phyloP scores from a whole-genome alignment of 805 yeast species.

The Yamadazyma kitorensis region DNA sequence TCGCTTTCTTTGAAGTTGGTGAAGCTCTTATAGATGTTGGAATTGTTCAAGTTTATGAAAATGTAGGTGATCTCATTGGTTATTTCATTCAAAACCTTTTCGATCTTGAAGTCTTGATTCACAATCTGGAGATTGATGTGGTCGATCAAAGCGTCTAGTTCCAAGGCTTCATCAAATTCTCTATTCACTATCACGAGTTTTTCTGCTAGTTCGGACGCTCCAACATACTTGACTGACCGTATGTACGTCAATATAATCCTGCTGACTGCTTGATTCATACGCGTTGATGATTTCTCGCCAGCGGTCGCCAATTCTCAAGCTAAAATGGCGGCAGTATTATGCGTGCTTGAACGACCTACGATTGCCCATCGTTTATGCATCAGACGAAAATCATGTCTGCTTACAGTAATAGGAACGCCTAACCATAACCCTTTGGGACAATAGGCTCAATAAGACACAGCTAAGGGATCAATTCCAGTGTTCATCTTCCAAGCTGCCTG shows the following conservation, averaged over 20 bases:
- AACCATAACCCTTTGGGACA: no score
- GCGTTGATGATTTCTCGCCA: neutral
- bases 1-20: constrained; percentile 36
- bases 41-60: constrained; percentile 33
- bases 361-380: no score
- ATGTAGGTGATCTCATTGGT: constrained; percentile 30
- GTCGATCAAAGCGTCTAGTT: neutral
- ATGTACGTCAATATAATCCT: constrained; percentile 26
- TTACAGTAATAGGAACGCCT: no score
- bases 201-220: constrained; percentile 19
- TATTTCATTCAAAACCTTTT: constrained; percentile 34
- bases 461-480: no score
- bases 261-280: constrained; percentile 1
- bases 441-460: no score
- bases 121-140: no score
- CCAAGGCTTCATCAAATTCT: constrained; percentile 8
- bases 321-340: no score
- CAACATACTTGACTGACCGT: constrained; percentile 22
- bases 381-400: no score
- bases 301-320: no score
- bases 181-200: constrained; percentile 18
- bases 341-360: no score
- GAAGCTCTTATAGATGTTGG: constrained; percentile 35
- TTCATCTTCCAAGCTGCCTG: no score
- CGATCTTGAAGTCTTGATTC: constrained; percentile 46